Base-by-base conservation (phyloP, 352 stramenopile genomes). In the Phytophthora ohioensis region DNA sequence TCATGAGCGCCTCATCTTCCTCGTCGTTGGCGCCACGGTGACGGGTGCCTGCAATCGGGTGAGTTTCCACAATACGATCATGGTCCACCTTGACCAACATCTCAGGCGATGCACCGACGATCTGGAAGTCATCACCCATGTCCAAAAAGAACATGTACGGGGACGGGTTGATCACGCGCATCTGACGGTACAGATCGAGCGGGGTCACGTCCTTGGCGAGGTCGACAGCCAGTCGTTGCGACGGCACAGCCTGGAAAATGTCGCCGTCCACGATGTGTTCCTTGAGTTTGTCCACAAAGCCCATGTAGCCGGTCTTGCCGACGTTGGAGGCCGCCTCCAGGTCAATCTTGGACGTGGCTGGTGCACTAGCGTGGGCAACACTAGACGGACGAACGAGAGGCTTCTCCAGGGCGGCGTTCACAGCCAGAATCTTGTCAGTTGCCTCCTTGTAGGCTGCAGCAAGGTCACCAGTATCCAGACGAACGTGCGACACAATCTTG, bases 131-230 rank as follows among this genome's bases (percentile, higher is more conserved):
- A 5, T 90, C 80, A 21, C 88, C 89, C 51, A 96, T 67, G 54
- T 97, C 88, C 10, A 97, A 61, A 70, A 88, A 96, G 59, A 96
- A 96, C 89, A 97, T 96, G 78, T 97, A 97, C 27, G 91, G 91
- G 47, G 88, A 95, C 60, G 91, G 91, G 75, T 97, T 97, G 58
- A 96, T 84, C 53, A 86, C 80, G 48, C 91, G 89, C 88, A 97
- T 94, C 72, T 96, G 88, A 32, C 91, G 88, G 54, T 97, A 97
- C 65, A 97, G 55, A 45, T 97, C 89, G 32, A 97, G 73, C 48
- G 89, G 64, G 4, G 74, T 87, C 51, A 96, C 87, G 46, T 85
- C 75, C 32, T 71, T 78, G 13, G 88, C 87, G 35, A 96, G 69
- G 42, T 92, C 82, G 17, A 94, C 76, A 2, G 82, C 69, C 36